Percentiles rank a stretch among this genome's conserved stretches.
These are phyloP conservation scores for Cyberlindnera mycetangii DNA, from an alignment of 805 yeast species.

Conservation along the genomic window DNA sequence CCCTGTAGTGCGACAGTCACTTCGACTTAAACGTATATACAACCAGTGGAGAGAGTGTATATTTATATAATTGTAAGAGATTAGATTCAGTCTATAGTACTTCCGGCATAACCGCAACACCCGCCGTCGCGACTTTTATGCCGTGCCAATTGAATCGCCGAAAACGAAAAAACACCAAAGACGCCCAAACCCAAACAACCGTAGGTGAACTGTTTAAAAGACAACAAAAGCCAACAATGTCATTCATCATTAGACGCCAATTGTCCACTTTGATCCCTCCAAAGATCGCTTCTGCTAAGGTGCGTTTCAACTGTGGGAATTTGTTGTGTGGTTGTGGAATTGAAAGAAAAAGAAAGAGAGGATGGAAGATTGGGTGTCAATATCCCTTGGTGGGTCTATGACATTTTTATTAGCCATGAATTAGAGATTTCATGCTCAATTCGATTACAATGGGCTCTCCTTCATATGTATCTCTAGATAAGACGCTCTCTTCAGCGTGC, in stretches of 20 bases:
- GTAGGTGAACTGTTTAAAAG: too few relatives aligned
- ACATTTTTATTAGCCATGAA: too few relatives aligned
- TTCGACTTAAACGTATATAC: too few relatives aligned
- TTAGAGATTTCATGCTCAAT: too few relatives aligned
- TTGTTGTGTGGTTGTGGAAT: neutral
- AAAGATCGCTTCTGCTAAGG: constrained; percentile 94
- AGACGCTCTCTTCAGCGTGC: too few relatives aligned
- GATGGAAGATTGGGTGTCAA: too few relatives aligned
- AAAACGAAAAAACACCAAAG: neutral
- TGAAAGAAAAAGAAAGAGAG: neutral
- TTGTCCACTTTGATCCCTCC: constrained; percentile 97
- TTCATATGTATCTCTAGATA: too few relatives aligned
- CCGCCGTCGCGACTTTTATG: constrained; percentile 11
- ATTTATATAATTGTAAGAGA: too few relatives aligned
- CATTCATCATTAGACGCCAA: constrained; percentile 86
- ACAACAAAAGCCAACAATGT: constrained; percentile 42
- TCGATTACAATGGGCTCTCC: too few relatives aligned
- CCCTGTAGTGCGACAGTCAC: too few relatives aligned
- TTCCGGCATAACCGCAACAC: constrained; percentile 13
- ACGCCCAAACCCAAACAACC: neutral
- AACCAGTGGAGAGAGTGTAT: too few relatives aligned
- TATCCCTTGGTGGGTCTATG: too few relatives aligned
- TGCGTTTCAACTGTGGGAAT: constrained; percentile 38
- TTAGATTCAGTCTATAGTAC: neutral
- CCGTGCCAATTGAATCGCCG: constrained; percentile 17